These are phyloP conservation scores for Leishmania braziliensis DNA, from an alignment of 208 protist species.

Conservation along the genomic window DNA sequence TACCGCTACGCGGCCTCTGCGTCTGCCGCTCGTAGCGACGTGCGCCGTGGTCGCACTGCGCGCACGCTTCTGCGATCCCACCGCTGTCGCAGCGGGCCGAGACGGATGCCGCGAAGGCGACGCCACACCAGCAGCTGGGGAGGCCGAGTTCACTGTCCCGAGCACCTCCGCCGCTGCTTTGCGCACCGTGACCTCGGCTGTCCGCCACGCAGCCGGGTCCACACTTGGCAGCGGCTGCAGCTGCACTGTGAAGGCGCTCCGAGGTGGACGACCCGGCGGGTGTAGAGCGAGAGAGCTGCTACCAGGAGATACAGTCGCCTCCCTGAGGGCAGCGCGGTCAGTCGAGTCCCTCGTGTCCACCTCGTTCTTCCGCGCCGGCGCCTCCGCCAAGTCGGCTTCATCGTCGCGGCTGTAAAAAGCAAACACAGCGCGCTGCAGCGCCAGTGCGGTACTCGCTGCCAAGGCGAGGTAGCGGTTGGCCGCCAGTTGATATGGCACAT, in stretches of 20 bases:
- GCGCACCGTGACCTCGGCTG: slow-evolving; percentile 18
- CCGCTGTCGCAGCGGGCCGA: neutral
- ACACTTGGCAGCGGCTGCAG: slow-evolving; percentile 24
- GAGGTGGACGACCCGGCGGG: neutral
- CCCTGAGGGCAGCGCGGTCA: neutral
- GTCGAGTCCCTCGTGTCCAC: neutral
- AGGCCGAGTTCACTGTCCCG: neutral
- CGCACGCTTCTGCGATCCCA: neutral
- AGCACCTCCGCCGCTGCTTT: slow-evolving; percentile 14
- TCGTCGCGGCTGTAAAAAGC: slow-evolving; percentile 14
- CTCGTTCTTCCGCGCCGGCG: neutral
- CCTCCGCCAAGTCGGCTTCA: neutral
- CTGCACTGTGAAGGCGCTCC: slow-evolving; percentile 19
- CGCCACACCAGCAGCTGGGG: neutral
- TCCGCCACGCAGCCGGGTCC: slow-evolving; percentile 25
- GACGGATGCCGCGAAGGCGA: neutral
- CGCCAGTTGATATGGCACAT: slow-evolving; percentile 52
- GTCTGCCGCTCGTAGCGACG: neutral
- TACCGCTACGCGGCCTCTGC: neutral
- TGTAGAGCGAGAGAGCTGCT: neutral
- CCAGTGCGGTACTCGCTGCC: slow-evolving; percentile 24
- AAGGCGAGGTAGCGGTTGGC: slow-evolving; percentile 23
- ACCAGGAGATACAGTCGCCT: neutral
- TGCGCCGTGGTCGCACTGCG: neutral
- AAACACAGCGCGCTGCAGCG: slow-evolving; percentile 38